Evolutionary conservation across 495 filamentous ascomycete genomes (phyloP).

Genomic region (Penicillium salamii): DNA sequence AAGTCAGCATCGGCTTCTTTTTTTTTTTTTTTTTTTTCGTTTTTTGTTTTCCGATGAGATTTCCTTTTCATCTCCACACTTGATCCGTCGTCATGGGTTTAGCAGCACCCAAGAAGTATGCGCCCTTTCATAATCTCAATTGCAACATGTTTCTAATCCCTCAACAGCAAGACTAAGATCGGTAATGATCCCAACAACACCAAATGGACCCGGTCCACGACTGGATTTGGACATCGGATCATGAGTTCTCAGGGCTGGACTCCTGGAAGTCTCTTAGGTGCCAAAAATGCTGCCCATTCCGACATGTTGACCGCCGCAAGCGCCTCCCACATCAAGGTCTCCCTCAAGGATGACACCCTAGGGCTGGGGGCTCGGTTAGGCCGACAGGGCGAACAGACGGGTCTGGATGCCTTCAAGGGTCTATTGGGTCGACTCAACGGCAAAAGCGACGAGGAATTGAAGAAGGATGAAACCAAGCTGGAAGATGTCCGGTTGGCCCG

Average conservation of each 20-base stretch:
- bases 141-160: constrained; percentile 1
- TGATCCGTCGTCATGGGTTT: constrained; percentile 61
- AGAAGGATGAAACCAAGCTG: constrained; percentile 59
- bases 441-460: constrained; percentile 65
- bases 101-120: constrained; percentile 68
- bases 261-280: constrained; percentile 77
- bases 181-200: constrained; percentile 92
- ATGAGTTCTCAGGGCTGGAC: constrained; percentile 86
- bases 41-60: neutral
- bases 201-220: constrained; percentile 78
- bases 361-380: constrained; percentile 78
- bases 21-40: neutral
- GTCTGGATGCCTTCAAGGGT: constrained; percentile 77
- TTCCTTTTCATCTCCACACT: neutral
- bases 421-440: constrained; percentile 88
- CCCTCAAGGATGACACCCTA: constrained; percentile 83
- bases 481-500: constrained; percentile 62
- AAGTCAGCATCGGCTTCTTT: neutral
- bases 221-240: constrained; percentile 80
- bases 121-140: neutral
- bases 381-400: constrained; percentile 67
- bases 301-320: constrained; percentile 72
- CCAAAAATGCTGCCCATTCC: constrained; percentile 66
- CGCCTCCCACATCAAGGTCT: constrained; percentile 72
- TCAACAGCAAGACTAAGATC: constrained; percentile 70